A percentile compares a stretch with the other conserved stretches of the same genome.
These are phyloP conservation scores for Starmera stellimalicola DNA, from an alignment of 1,139 yeast species.

Conservation along the genomic window DNA sequence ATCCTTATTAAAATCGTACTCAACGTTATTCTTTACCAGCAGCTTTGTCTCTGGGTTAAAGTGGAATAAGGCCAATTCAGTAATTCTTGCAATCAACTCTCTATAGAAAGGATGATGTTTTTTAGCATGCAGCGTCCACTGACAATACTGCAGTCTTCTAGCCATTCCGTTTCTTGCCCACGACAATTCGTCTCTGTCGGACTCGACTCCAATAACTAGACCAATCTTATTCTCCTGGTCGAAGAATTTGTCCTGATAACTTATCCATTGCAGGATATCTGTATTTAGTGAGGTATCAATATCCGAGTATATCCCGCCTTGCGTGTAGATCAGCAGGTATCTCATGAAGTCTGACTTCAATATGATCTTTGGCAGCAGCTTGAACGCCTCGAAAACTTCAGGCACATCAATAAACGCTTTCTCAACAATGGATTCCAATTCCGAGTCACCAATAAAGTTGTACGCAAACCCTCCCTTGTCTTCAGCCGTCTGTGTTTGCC, in stretches of 20 bases:
- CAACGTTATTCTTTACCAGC: slow-evolving; percentile 18
- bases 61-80: slow-evolving; percentile 53
- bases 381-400: slow-evolving; percentile 65
- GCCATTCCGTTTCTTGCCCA: slow-evolving; percentile 58
- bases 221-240: slow-evolving; percentile 34
- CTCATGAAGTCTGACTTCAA: slow-evolving; percentile 84
- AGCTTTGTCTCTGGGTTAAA: slow-evolving; percentile 18
- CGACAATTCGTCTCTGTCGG: slow-evolving; percentile 74
- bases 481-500: no score
- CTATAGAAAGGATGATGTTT: slow-evolving; percentile 84
- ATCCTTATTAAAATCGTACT: slow-evolving; percentile 20
- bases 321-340: slow-evolving; percentile 67
- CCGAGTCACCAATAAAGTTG: slow-evolving; percentile 57
- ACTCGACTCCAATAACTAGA: slow-evolving; percentile 76
- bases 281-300: slow-evolving; percentile 50
- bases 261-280: slow-evolving; percentile 5
- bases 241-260: slow-evolving; percentile 13
- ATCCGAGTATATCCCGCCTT: slow-evolving; percentile 86
- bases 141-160: slow-evolving; percentile 62
- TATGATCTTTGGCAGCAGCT: slow-evolving; percentile 62
- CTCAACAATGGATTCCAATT: slow-evolving; percentile 51
- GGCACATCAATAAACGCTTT: slow-evolving; percentile 60
- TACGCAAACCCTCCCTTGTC: no score
- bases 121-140: slow-evolving; percentile 69
- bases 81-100: slow-evolving; percentile 65